Base-by-base conservation (phyloP, 306 rosid genomes). In the Rubus idaeus region DNA sequence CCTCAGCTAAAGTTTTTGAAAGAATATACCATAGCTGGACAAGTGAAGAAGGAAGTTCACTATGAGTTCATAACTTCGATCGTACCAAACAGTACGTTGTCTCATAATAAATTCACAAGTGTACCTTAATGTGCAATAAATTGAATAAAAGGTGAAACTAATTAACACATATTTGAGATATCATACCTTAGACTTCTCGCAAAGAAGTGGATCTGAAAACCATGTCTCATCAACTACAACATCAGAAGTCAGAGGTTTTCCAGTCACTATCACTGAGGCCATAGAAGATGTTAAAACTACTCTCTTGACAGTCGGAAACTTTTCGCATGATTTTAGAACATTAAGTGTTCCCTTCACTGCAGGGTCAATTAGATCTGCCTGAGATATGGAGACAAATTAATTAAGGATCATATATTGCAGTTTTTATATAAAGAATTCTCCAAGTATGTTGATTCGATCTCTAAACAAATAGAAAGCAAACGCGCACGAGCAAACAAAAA, bases 261-360 rank as follows among this genome's bases (percentile, higher is more conserved):
- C 74, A 5, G 10, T 75, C 21, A 3, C 1, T 4, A 26, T 3
- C 6, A 79, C 78, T 2, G 84, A 5, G 20, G 76, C 77, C 39
- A 79, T 30, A 10, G 86, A 83, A 6, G 86, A 75, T 49, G 86
- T 83, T 11, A 83, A 3, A n/a, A 83, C 61, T 46, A 83, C 83
- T 39, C 83, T 71, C 51, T 10, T 79, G 41, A 83, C 18, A 3
- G 81, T 70, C 0, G 49, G 49, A 63, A 10, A 23, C 42, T 79
- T 75, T 3, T 44, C 64, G 14, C 86, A 75, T 4, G 86, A 75
- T 66, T 51, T 42, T 1, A 83, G 83, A 71, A 83, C 81, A 17
- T 75, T 79, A 11, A 64, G 71, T 16, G 86, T 79, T 76, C 86
- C 86, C 6, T 79, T 79, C 65, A 83, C 17, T 5, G 86, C 86